Conservation (phyloP, 116 monocot genomes). For the Trichopus zeylanicus region DNA sequence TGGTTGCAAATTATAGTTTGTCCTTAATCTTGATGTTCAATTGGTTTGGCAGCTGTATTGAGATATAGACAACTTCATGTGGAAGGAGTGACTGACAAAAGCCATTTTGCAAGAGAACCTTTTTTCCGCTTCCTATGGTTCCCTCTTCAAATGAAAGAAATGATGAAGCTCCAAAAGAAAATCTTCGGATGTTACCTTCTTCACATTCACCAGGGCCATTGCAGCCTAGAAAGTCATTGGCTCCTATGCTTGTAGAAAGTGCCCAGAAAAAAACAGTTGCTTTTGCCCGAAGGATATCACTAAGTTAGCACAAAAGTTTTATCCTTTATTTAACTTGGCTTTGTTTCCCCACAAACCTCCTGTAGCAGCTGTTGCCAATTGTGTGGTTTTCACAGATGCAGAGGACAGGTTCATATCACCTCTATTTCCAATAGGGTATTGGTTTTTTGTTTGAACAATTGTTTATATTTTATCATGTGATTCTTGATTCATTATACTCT, state of each 20-base stretch:
- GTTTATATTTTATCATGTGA: neutral
- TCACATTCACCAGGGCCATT: constrained; percentile 17
- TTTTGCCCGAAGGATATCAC: constrained; percentile 76
- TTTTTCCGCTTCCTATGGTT: constrained; percentile 42
- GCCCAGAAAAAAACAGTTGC: constrained; percentile 70
- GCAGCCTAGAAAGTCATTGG: constrained; percentile 61
- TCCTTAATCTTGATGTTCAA: neutral
- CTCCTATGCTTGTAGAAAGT: constrained; percentile 67
- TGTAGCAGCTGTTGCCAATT: constrained; percentile 51
- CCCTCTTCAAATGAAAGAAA: constrained; percentile 15
- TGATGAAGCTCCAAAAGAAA: constrained; percentile 10
- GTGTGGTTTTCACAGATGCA: constrained; percentile 88
- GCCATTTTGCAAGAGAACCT: constrained; percentile 45
- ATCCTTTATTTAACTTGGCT: constrained; percentile 56
- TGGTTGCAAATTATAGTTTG: neutral
- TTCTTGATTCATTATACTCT: too few species aligned
- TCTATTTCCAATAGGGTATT: too few species aligned
- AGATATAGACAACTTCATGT: constrained; percentile 39
- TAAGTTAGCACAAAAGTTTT: constrained; percentile 55
- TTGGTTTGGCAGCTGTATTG: constrained; percentile 44
- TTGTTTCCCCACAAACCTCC: constrained; percentile 93
- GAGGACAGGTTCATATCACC: constrained; percentile 63
- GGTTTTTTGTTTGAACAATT: neutral
- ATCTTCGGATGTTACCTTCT: neutral
- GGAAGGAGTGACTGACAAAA: constrained; percentile 35